Evolutionary conservation across 768 basidiomycete species (phyloP).

Genomic region (Russula brevipes): DNA sequence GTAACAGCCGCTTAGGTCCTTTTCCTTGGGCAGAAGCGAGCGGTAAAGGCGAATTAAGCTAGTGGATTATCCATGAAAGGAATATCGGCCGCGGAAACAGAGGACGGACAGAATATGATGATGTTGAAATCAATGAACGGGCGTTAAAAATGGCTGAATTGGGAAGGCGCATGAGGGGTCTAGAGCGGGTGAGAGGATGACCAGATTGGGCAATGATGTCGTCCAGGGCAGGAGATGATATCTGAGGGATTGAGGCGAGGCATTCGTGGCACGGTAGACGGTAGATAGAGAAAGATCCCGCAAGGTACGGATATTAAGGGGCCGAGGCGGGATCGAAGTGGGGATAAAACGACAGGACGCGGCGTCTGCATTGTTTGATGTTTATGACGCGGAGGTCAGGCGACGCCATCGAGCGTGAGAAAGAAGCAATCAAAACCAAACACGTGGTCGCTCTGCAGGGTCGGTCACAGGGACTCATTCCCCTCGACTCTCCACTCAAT

Average conservation of each 20-base stretch:
- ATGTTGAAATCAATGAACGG: neutral
- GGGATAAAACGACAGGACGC: slow-evolving; percentile 8
- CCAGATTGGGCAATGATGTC: neutral
- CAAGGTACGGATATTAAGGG: slow-evolving; percentile 14
- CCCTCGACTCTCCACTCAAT: slow-evolving; percentile 21
- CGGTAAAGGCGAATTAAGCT: neutral
- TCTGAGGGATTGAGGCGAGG: neutral
- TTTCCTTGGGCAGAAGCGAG: neutral
- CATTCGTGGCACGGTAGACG: neutral
- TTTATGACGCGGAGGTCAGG: slow-evolving; percentile 18
- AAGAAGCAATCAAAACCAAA: slow-evolving; percentile 25
- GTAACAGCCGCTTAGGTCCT: neutral
- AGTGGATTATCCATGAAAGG: neutral
- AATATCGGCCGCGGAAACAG: neutral
- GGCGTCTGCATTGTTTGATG: neutral
- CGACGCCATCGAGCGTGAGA: slow-evolving; percentile 17
- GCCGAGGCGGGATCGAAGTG: slow-evolving; percentile 7
- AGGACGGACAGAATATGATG: neutral
- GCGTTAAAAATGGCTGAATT: neutral
- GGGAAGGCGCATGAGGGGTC: neutral
- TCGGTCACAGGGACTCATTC: slow-evolving; percentile 20
- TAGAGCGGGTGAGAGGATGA: neutral
- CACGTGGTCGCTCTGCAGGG: slow-evolving; percentile 22
- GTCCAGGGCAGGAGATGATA: too few relatives aligned
- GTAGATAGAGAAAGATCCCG: neutral